These are phyloP conservation scores for Ophiostoma perfectum DNA, from an alignment of 2,329 filamentous ascomycete species.

Conservation along the genomic window DNA sequence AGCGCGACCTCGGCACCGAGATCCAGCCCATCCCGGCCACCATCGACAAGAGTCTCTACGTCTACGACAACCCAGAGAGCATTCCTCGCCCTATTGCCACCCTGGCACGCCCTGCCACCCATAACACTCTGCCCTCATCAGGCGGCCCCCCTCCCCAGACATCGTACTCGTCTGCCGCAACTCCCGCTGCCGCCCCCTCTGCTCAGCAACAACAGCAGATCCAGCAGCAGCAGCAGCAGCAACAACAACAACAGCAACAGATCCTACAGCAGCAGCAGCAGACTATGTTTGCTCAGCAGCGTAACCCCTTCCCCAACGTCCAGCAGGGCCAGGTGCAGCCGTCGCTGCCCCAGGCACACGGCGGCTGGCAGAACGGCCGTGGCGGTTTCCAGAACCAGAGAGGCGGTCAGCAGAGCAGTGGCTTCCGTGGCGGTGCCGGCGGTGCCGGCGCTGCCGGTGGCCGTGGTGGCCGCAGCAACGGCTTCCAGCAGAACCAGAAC, in stretches of 20 bases:
- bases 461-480: slow-evolving; percentile 7
- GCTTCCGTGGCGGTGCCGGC: slow-evolving; percentile 4
- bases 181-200: neutral
- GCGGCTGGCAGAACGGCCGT: slow-evolving; percentile 24
- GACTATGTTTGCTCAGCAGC: slow-evolving; percentile 18
- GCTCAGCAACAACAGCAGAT: neutral
- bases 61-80: slow-evolving; percentile 92
- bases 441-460: neutral
- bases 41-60: slow-evolving; percentile 97
- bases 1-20: slow-evolving; percentile 93
- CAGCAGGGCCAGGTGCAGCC: slow-evolving; percentile 22
- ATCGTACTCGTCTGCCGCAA: neutral
- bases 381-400: slow-evolving; percentile 14
- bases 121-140: neutral
- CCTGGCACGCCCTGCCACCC: slow-evolving; percentile 31
- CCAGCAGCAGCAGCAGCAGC: slow-evolving; percentile 1
- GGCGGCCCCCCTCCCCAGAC: no score
- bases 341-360: slow-evolving; percentile 25
- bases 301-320: slow-evolving; percentile 8
- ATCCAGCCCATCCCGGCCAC: slow-evolving; percentile 91
- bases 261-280: slow-evolving; percentile 11
- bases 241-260: slow-evolving; percentile 7
- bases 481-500: slow-evolving; percentile 11
- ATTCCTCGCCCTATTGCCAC: slow-evolving; percentile 76
- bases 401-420: slow-evolving; percentile 15